Evolutionary conservation across 2,329 filamentous ascomycete genomes (phyloP), one percentile per base, ranked within the genome.

Genomic region (Ilyonectria robusta): DNA sequence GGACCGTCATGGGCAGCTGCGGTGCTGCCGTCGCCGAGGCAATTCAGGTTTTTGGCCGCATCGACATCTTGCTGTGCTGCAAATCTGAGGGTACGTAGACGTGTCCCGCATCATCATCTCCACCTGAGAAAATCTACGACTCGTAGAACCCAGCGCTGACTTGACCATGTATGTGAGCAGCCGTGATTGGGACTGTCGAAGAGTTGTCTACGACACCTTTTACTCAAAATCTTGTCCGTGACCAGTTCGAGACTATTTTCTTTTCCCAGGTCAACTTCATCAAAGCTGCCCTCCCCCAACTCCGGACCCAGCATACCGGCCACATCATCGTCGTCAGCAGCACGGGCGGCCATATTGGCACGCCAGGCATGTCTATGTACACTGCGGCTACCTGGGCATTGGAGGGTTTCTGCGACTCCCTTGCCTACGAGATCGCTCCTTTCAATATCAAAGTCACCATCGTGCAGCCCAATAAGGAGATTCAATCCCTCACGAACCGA

Each of bases 361-460:
- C 95, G 0, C 96, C 96, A 0, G 94, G 95, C 2, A 89, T 98
- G 83, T 89, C 94, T 62, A 93, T 97, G 85, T 96, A 97, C 79
- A 96, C 94, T 71, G 94, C 95, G 19, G 93, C 94, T 15, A 95
- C 94, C 42, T 98, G 95, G 94, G 96, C 94, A 1, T 88, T 98
- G 40, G 96, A 98, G 82, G 96, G 95, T 19, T 98, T 96, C 80
- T 98, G 95, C 82, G 95, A 98, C 82, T 94, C 94, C 66, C 87
- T 99, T 26, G 95, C 95, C 1, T 99, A 98, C 81, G 96, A 99
- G 81, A 93, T 99, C 70, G 93, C 95, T 0, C 96, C 96, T 0
- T 98, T 98, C 84, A 98, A 98, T 82, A 91, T 98, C 83, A 97
- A 95, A 81, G 89, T 98, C 80, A 98, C 94, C 46, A 95, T 98